A percentile compares a stretch with the other conserved stretches of the same genome.
Conservation (phyloP, 2,329 filamentous ascomycete genomes). For the Elsinoe fawcettii region DNA sequence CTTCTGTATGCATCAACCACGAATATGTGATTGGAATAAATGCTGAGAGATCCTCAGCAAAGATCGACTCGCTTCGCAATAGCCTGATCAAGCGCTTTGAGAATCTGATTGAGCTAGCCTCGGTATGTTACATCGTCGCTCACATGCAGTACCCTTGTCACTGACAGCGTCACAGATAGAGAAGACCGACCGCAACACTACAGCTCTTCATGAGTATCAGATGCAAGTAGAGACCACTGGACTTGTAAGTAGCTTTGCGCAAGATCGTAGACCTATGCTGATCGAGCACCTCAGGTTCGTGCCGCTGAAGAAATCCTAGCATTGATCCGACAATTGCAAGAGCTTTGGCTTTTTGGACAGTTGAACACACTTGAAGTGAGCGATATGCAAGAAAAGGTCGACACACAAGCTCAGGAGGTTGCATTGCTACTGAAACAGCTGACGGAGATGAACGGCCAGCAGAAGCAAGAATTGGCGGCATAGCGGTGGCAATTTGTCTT, state of each 20-base stretch:
- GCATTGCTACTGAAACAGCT: constrained; percentile 8
- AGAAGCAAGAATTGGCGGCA: background rate
- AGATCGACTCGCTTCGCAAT: constrained; percentile 34
- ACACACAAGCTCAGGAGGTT: constrained; percentile 8
- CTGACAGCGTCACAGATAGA: constrained; percentile 34
- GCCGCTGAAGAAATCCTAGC: constrained; percentile 55
- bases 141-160: too few species aligned
- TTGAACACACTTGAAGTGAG: constrained; percentile 47
- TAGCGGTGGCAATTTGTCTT: background rate
- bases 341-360: constrained; percentile 60
- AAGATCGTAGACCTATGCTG: background rate
- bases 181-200: constrained; percentile 46
- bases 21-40: background rate
- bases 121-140: constrained; percentile 30
- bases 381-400: constrained; percentile 32
- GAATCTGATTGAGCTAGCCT: constrained; percentile 47
- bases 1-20: constrained; percentile 24
- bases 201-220: constrained; percentile 50
- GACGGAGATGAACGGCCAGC: background rate
- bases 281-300: constrained; percentile 40
- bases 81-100: constrained; percentile 46
- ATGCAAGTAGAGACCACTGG: constrained; percentile 53
- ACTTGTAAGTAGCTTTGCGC: constrained; percentile 37
- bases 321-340: constrained; percentile 55
- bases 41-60: constrained; percentile 24